Evolutionary conservation across 257 asterid species (phyloP).

Genomic region (Petunia secreta): DNA sequence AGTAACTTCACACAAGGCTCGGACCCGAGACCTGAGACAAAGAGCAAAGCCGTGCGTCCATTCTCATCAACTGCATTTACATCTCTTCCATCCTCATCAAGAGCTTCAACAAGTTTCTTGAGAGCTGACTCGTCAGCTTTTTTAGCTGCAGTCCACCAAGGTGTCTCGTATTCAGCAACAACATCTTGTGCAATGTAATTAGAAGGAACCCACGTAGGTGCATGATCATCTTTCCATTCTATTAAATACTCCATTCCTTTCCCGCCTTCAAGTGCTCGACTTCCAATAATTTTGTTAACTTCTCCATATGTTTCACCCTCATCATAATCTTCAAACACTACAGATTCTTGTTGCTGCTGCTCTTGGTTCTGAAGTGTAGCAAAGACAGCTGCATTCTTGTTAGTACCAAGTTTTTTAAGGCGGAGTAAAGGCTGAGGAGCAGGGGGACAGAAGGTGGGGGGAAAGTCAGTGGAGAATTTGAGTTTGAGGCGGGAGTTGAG

Average conservation of each 20-base stretch:
- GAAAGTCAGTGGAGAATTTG: slow-evolving; percentile 39
- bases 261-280: slow-evolving; percentile 57
- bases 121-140: slow-evolving; percentile 69
- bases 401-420: slow-evolving; percentile 4
- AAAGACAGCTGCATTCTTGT: slow-evolving; percentile 25
- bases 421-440: slow-evolving; percentile 38
- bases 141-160: slow-evolving; percentile 95
- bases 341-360: not conserved
- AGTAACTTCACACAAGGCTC: slow-evolving; percentile 68
- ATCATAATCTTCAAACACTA: slow-evolving; percentile 51
- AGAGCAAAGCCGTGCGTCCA: slow-evolving; percentile 87
- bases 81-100: slow-evolving; percentile 59
- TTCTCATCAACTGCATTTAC: slow-evolving; percentile 74
- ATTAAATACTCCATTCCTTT: slow-evolving; percentile 82
- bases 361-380: slow-evolving; percentile 64
- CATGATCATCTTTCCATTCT: slow-evolving; percentile 90
- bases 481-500: slow-evolving; percentile 66
- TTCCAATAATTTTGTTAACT: slow-evolving; percentile 72
- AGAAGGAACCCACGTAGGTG: slow-evolving; percentile 97
- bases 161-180: slow-evolving; percentile 81
- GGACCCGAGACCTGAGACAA: slow-evolving; percentile 89
- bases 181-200: slow-evolving; percentile 81
- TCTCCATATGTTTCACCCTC: slow-evolving; percentile 80
- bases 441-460: slow-evolving; percentile 37
- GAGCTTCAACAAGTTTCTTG: slow-evolving; percentile 43